Evolutionary conservation across 768 basidiomycete species (phyloP), one percentile per base, ranked within the genome.

Genomic region (Lenzites betulinus): DNA sequence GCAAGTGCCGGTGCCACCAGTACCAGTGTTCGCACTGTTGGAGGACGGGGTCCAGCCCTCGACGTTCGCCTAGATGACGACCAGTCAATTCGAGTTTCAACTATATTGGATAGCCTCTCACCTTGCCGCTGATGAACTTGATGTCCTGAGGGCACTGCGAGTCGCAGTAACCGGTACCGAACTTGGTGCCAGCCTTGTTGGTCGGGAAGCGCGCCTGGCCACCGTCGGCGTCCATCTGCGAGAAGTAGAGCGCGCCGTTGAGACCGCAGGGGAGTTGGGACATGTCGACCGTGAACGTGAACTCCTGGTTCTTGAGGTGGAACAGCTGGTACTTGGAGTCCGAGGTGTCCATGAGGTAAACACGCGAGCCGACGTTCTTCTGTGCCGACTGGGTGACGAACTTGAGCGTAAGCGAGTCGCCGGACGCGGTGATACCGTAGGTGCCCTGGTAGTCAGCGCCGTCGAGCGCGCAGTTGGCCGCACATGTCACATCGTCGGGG

Each of bases 111-210:
- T 9, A 30, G 22, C 46, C n/a, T 73, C 76, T 58, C 46, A 80
- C 83, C 71, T 74, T 69, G 63, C 83, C 83, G 69, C 78, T 75
- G 67, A 85, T 84, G 75, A 83, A 84, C 74, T 85, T 84, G 73
- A 84, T 71, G 67, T 83, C 83, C 25, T 75, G 75, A 0, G 82
- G 82, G 73, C 83, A 84, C 69, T 85, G 83, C 16, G 84, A 78
- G 68, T 86, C 84, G 70, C 84, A 85, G 72, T 86, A 86, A 15
- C 84, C 84, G 18, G 83, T 84, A 52, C 83, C 83, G 71, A 80
- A 86, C 69, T 81, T 78, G 67, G 83, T 81, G 66, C 82, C 82
- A 60, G 82, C 81, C 77, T 80, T 79, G 78, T 84, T 83, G 70
- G 62, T 75, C n/a, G 81, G 55, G 74, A 71, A 81, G 64, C 75